phyloP scores from a whole-genome alignment of 2,329 filamentous ascomycete genomes.

The Alternaria arborescens region DNA sequence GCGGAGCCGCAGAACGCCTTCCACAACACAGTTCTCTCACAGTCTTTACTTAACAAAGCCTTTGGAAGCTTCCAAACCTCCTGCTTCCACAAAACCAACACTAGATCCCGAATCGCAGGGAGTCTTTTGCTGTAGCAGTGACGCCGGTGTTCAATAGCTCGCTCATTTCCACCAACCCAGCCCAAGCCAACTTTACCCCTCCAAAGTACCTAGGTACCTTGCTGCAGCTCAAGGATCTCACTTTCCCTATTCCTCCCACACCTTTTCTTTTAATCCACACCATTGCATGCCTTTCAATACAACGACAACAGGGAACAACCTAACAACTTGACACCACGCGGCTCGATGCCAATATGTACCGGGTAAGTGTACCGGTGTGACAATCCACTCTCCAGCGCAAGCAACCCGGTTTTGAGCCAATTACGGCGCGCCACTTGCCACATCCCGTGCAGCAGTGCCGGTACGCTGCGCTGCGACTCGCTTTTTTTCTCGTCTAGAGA shows the following conservation, averaged over 20 bases:
- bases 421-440: slow-evolving; percentile 15
- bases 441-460: slow-evolving; percentile 7
- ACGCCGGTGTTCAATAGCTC: background rate
- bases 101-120: background rate
- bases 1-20: slow-evolving; percentile 3
- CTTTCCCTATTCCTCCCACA: background rate
- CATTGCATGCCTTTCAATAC: slow-evolving; percentile 5
- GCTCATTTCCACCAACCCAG: background rate
- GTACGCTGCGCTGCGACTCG: background rate
- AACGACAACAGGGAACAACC: slow-evolving; percentile 13
- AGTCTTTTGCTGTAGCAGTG: background rate
- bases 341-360: slow-evolving; percentile 2
- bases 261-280: slow-evolving; percentile 3
- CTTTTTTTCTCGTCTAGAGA: slow-evolving; percentile 3
- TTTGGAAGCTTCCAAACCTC: background rate
- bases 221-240: background rate
- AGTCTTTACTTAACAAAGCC: background rate
- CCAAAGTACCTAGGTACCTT: background rate
- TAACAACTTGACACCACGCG: slow-evolving; percentile 2
- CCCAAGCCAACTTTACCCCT: background rate
- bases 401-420: slow-evolving; percentile 7
- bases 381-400: slow-evolving; percentile 13
- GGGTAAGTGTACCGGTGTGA: slow-evolving; percentile 8
- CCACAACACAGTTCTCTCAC: background rate
- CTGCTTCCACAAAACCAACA: background rate